Evolutionary conservation across 2,329 filamentous ascomycete genomes (phyloP), one percentile per base, ranked within the genome.

Genomic region (Botrytis aclada): DNA sequence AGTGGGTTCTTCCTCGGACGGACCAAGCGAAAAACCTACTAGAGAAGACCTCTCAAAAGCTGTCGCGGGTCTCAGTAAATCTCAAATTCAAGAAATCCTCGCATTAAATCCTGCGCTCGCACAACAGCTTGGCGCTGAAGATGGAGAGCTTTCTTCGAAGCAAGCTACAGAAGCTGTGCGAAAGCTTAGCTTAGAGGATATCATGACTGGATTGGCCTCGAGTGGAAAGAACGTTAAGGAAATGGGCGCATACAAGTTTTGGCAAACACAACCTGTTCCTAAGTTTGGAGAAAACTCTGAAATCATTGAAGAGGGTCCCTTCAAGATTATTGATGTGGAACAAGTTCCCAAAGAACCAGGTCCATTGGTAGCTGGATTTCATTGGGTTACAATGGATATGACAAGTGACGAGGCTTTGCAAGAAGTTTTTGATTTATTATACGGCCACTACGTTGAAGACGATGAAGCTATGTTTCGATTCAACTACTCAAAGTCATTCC

Each of bases 211-310:
- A 0, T 83, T 93, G 79, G 92, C 94, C 25, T 86, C 93, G 12
- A 90, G 89, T 75, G 93, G 92, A 72, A 97, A 96, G 86, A 97
- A 97, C 80, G 91, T 90, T 78, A 98, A 97, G 85, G 95, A 98
- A 81, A 97, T 98, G 94, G 94, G 92, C 10, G 93, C 91, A 73
- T 98, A 98, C 87, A 98, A 97, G 84, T 99, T 99, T 85, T 99
- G 96, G 96, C 91, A 94, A 82, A 99, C 96, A 64, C 96, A 99
- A 83, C 96, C 96, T 0, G 96, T 99, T 74, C 93, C 93, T 69
- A 91, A 91, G 80, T 97, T 98, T 80, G 91, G 88, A 79, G 85
- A 90, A 81, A 82, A 87, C 69, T 83, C 85, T 74, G 84, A 86
- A 75, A 81, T 83, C 54, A 79, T 90, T 66, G 85, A 90, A 75